Conservation (phyloP, 192 early-diverging fungal species). For the Linnemannia exigua region DNA sequence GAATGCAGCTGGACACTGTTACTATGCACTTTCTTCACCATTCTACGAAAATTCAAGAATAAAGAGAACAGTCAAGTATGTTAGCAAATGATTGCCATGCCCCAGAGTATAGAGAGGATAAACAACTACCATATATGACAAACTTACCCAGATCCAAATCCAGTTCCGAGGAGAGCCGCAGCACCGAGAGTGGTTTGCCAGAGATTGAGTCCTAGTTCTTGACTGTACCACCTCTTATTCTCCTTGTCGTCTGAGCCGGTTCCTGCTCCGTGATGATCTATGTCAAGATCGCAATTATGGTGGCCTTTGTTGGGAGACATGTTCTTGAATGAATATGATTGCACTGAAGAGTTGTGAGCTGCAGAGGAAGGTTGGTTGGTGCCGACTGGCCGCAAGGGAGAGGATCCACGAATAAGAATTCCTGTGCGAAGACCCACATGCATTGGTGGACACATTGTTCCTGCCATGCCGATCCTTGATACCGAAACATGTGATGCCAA, state of each 20-base stretch:
- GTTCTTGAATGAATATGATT: conserved; percentile 31
- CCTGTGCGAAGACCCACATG: conserved; percentile 44
- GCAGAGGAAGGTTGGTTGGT: background rate
- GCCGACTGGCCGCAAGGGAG: conserved; percentile 30
- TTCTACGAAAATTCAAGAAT: conserved; percentile 5
- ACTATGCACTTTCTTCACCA: conserved; percentile 51
- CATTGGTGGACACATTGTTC: conserved; percentile 35
- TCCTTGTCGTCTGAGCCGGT: conserved; percentile 40
- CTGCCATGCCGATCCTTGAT: conserved; percentile 49
- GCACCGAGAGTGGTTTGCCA: conserved; percentile 54
- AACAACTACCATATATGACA: background rate
- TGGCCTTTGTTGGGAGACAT: conserved; percentile 13
- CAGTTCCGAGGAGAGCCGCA: conserved; percentile 41
- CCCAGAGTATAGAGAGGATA: background rate
- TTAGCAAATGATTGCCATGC: background rate
- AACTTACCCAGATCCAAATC: conserved; percentile 54
- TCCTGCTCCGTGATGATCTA: background rate
- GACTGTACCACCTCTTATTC: conserved; percentile 55
- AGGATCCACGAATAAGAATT: conserved; percentile 49
- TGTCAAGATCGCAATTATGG: conserved; percentile 11
- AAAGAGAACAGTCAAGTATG: background rate
- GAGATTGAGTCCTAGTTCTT: conserved; percentile 51
- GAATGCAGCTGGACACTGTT: conserved; percentile 37
- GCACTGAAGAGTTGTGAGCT: conserved; percentile 11
- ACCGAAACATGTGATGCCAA: conserved; percentile 56